phyloP scores from a whole-genome alignment of 2,329 filamentous ascomycete species.

The Thelonectria discophora region DNA sequence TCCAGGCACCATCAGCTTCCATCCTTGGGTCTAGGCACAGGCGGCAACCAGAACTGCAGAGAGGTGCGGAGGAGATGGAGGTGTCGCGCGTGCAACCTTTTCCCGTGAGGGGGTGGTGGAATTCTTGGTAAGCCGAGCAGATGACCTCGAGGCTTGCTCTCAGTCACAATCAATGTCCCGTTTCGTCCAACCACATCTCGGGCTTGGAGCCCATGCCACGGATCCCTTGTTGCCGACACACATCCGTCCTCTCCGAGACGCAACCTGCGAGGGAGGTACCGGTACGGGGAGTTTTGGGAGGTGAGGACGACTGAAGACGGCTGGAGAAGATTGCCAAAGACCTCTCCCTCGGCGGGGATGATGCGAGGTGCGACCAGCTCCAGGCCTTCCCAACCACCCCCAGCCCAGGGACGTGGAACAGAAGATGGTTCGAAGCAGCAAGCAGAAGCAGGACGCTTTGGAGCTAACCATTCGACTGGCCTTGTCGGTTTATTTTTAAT shows the following conservation, averaged over 20 bases:
- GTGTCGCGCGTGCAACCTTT: conserved; percentile 21
- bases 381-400: conserved; percentile 11
- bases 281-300: not conserved
- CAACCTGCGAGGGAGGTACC: conserved; percentile 7
- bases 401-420: conserved; percentile 32
- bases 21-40: conserved; percentile 24
- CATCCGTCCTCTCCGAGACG: conserved; percentile 22
- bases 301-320: not conserved
- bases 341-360: not conserved
- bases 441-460: conserved; percentile 25
- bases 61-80: conserved; percentile 19
- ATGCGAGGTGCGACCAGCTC: not conserved
- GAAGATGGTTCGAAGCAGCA: conserved; percentile 35
- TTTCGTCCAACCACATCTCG: conserved; percentile 27
- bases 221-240: conserved; percentile 23
- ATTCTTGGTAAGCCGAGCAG: conserved; percentile 36
- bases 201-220: conserved; percentile 22
- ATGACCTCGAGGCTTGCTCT: conserved; percentile 33
- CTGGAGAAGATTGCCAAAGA: not conserved
- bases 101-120: conserved; percentile 33
- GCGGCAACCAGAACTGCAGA: conserved; percentile 17
- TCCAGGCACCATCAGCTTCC: conserved; percentile 39
- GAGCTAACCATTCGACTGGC: conserved; percentile 23
- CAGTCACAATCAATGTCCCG: conserved; percentile 26
- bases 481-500: conserved; percentile 43